phyloP scores from a whole-genome alignment of 371 early-diverging fungal species.

The Umbelopsis sp. region DNA sequence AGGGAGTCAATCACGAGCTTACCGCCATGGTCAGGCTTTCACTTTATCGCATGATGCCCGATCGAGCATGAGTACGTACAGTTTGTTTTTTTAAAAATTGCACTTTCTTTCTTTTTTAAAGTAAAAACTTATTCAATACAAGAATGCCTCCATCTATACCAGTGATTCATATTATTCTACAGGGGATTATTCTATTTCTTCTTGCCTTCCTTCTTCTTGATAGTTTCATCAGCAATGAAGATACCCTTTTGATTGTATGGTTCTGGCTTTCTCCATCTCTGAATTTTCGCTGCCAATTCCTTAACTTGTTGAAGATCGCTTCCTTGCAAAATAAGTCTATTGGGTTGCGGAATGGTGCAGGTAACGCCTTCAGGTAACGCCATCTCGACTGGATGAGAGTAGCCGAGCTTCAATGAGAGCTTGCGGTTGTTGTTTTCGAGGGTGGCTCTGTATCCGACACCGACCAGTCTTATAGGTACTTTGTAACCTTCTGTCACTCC shows the following conservation, averaged over 20 bases:
- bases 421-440: constrained; percentile 67
- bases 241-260: constrained; percentile 99
- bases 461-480: constrained; percentile 83
- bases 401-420: constrained; percentile 86
- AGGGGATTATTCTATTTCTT: constrained; percentile 72
- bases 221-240: constrained; percentile 96
- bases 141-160: constrained; percentile 1
- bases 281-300: constrained; percentile 92
- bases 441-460: constrained; percentile 94
- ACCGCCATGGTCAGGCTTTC: too few relatives aligned
- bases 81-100: too few relatives aligned
- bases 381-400: constrained; percentile 83
- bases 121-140: neutral
- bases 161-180: constrained; percentile 10
- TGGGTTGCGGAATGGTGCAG: constrained; percentile 83
- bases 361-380: constrained; percentile 81
- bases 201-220: constrained; percentile 95
- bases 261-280: constrained; percentile 92
- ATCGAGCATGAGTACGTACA: too few relatives aligned
- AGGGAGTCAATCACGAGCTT: too few relatives aligned
- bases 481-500: constrained; percentile 93
- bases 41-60: too few relatives aligned
- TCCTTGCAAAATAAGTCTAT: constrained; percentile 83
- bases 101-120: too few relatives aligned
- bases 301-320: constrained; percentile 78